These are phyloP conservation scores for Nannochloropsis granulata DNA, from an alignment of 108 stramenopile genomes.

Conservation along the genomic window DNA sequence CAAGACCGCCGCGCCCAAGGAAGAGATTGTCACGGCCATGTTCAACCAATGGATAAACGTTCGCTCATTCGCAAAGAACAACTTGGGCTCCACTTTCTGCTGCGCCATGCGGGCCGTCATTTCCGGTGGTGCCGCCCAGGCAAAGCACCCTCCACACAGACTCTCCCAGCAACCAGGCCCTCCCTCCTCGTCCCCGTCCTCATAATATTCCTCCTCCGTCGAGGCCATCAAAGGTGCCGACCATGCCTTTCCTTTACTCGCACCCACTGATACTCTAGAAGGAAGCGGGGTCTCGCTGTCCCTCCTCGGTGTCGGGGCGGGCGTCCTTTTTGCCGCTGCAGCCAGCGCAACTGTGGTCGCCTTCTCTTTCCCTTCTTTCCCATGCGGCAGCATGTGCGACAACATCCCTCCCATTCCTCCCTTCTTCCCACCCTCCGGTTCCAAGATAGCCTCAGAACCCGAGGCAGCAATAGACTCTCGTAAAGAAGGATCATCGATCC, in stretches of 20 bases:
- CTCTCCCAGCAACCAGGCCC: not conserved
- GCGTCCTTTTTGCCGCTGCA: constrained; percentile 26
- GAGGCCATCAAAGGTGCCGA: not conserved
- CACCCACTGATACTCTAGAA: constrained; percentile 19
- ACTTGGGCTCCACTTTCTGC: constrained; percentile 94
- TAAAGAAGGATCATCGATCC: constrained; percentile 81
- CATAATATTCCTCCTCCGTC: not conserved
- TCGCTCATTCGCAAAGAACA: constrained; percentile 93
- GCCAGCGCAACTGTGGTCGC: constrained; percentile 21
- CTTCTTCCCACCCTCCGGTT: constrained; percentile 25
- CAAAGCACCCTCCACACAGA: not conserved
- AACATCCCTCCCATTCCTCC: constrained; percentile 38
- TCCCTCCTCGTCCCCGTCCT: not conserved
- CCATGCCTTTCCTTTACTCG: constrained; percentile 11
- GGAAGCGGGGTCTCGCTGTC: constrained; percentile 49
- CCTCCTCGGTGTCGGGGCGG: constrained; percentile 50
- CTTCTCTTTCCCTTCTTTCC: not conserved
- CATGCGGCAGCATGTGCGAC: not conserved
- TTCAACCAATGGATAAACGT: constrained; percentile 78
- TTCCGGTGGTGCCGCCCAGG: not conserved
- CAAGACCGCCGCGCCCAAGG: not conserved
- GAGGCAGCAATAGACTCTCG: constrained; percentile 60
- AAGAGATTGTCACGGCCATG: constrained; percentile 11
- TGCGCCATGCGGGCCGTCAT: constrained; percentile 27
- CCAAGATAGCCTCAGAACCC: constrained; percentile 38